Evolutionary conservation across 192 early-diverging fungal genomes (phyloP), one percentile per base, ranked within the genome.

Genomic region (Entrophospora sp.): DNA sequence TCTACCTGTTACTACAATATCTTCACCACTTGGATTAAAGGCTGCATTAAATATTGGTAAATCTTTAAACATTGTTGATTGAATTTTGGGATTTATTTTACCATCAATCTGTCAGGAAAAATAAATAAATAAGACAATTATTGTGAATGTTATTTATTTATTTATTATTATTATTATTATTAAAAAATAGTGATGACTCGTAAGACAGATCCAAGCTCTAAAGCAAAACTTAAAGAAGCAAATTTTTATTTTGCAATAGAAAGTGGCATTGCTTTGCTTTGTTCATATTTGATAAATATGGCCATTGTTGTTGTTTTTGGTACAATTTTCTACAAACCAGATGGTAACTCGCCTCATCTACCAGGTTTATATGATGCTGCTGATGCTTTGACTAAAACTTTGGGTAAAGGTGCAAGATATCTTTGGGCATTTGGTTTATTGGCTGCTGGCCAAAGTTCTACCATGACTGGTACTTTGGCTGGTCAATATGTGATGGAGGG

Each of bases 401-500:
- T 95, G 27, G 93, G 91, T 13, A 55, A 57, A 18, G 74, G 76
- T 0, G 86, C 91, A 4, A 81, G 71, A 10, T 77, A 81, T 60
- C 70, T 91, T n/a, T 95, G 92, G 85, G 93, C 91, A 8, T 66
- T 88, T 14, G 91, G 90, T 4, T 68, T 95, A 43, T 70, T 95
- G 18, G 81, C 86, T 0, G 86, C 91, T 1, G 93, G 93, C 0
- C 91, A 94, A 73, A 85, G 80, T 62, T 89, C 87, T 1, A 90
- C 91, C 1, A 92, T 93, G 56, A 93, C 93, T 7, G 92, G 91
- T 4, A 95, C 93, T 14, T 77, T 95, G 74, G 93, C 91, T 0
- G 93, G 93, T 3, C 91, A 93, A 76, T 90, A 90, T 66, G 83
- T 91, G 34, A 90, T 93, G 78, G 87, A 92, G 49, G 91, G 91